A percentile compares a stretch with the other conserved stretches of the same genome.
Conservation (phyloP, 768 basidiomycete species). For the Termitomyces sp. region DNA sequence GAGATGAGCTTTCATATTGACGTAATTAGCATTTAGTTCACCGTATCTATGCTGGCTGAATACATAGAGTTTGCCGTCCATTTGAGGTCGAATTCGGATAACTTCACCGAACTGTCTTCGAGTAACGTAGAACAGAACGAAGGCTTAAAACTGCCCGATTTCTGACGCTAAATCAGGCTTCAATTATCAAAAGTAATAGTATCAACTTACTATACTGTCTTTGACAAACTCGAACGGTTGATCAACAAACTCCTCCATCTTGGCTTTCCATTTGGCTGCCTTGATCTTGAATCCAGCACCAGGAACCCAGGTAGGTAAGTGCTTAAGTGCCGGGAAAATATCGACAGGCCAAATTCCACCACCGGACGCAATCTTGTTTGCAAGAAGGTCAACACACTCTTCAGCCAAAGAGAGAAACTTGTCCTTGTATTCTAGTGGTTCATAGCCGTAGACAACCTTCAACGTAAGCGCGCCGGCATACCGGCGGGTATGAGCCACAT, state of each 20-base stretch:
- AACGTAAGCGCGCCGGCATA: conserved; percentile 57
- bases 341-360: conserved; percentile 48
- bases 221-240: conserved; percentile 56
- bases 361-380: conserved; percentile 34
- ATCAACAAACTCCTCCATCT: conserved; percentile 61
- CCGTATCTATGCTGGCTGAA: conserved; percentile 59
- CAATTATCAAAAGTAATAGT: neutral
- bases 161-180: conserved; percentile 20
- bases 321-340: conserved; percentile 41
- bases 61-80: conserved; percentile 88
- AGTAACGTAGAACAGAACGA: conserved; percentile 50
- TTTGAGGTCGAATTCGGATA: conserved; percentile 64
- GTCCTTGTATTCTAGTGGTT: conserved; percentile 30
- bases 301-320: conserved; percentile 62
- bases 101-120: conserved; percentile 33
- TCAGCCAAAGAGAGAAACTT: conserved; percentile 34
- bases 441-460: conserved; percentile 60
- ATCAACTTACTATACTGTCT: conserved; percentile 44
- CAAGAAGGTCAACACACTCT: conserved; percentile 35
- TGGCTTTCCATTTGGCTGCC: conserved; percentile 54
- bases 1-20: neutral
- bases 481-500: conserved; percentile 32
- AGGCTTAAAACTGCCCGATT: conserved; percentile 29
- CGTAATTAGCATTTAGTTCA: conserved; percentile 17
- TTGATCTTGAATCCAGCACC: conserved; percentile 62